A percentile compares a stretch with the other conserved stretches of the same genome.
Evolutionary conservation across 2,329 filamentous ascomycete genomes (phyloP).

Genomic region (Periconia sp.): DNA sequence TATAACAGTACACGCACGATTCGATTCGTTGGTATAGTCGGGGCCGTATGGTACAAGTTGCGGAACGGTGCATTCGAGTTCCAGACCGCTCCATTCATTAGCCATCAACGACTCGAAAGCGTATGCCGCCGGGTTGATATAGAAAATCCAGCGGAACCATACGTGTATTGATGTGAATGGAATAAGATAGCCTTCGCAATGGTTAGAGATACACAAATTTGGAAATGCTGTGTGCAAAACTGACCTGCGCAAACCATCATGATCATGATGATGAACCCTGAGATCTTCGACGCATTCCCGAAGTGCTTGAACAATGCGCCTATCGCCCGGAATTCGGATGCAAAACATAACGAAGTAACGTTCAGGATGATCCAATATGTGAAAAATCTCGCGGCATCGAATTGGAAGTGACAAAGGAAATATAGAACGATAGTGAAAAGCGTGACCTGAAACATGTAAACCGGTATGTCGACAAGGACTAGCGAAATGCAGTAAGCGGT

Average conservation of each 20-base stretch:
- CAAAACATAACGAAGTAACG: too few relatives aligned
- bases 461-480: too few relatives aligned
- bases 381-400: constrained; percentile 72
- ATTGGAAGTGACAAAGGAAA: constrained; percentile 76
- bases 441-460: too few relatives aligned
- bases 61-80: background rate
- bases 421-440: constrained; percentile 55
- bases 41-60: too few relatives aligned
- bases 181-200: constrained; percentile 62
- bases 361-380: background rate
- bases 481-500: too few relatives aligned
- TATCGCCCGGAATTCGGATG: too few relatives aligned
- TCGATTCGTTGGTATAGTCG: background rate
- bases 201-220: constrained; percentile 69
- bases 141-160: constrained; percentile 80
- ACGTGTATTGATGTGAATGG: constrained; percentile 62
- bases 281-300: constrained; percentile 65
- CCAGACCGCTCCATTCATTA: constrained; percentile 57
- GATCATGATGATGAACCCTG: constrained; percentile 68
- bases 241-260: constrained; percentile 53
- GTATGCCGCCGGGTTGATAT: constrained; percentile 73
- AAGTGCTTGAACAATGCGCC: too few relatives aligned
- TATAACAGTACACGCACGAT: background rate
- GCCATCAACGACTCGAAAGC: constrained; percentile 74
- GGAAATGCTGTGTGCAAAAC: constrained; percentile 42